Conservation (phyloP, 2,329 filamentous ascomycete species). For the Coniochaeta prunicola region DNA sequence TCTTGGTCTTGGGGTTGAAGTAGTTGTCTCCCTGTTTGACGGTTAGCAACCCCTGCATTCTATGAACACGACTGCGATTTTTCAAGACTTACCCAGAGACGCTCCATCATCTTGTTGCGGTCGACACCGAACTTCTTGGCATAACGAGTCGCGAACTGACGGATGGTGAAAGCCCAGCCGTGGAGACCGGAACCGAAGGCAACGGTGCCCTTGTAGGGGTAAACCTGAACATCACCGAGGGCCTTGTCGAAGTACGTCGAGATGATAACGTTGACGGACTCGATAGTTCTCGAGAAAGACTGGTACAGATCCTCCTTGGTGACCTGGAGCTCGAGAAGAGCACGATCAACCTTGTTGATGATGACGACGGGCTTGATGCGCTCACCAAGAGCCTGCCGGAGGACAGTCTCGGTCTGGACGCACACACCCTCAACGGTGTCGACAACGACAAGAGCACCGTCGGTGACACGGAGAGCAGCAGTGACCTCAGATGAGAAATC, state of each 20-base stretch:
- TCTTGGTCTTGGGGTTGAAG: conserved; percentile 99
- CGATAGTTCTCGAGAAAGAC: conserved; percentile 98
- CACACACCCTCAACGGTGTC: conserved; percentile 99
- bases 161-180: conserved; percentile 99
- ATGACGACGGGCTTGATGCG: conserved; percentile 99
- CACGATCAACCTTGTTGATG: conserved; percentile 99
- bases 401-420: conserved; percentile 99
- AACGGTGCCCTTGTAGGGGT: conserved; percentile 94
- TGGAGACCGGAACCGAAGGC: conserved; percentile 99
- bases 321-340: conserved; percentile 97
- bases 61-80: not conserved
- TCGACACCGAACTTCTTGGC: conserved; percentile 99
- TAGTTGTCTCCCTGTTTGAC: conserved; percentile 74
- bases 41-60: not conserved
- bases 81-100: conserved; percentile 77
- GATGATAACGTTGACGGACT: conserved; percentile 99
- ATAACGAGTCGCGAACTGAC: conserved; percentile 92
- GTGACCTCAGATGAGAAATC: conserved; percentile 99
- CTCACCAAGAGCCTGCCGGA: conserved; percentile 98
- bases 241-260: conserved; percentile 96
- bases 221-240: conserved; percentile 97
- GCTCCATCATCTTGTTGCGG: conserved; percentile 99
- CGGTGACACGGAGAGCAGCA: conserved; percentile 98
- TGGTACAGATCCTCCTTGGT: conserved; percentile 99
- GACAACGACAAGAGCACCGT: conserved; percentile 98